phyloP scores from a whole-genome alignment of 805 yeast genomes.

The Vanderwaltozyma verrucispora region DNA sequence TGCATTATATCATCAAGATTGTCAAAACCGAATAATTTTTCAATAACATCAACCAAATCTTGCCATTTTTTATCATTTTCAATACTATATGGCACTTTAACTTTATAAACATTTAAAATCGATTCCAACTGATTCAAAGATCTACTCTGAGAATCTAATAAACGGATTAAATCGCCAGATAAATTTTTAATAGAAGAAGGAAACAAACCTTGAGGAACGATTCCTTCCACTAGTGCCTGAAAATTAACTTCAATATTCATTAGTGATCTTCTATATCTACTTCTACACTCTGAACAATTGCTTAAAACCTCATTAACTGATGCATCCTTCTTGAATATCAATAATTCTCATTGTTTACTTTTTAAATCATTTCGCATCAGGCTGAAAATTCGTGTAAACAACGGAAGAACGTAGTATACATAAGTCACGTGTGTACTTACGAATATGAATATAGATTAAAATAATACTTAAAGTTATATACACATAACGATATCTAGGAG shows the following conservation, averaged over 20 bases:
- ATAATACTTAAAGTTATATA: too few species aligned
- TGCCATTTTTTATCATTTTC: slow-evolving; percentile 16
- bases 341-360: too few species aligned
- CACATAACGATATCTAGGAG: too few species aligned
- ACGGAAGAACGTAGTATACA: too few species aligned
- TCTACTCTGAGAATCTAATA: slow-evolving; percentile 11
- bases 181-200: slow-evolving; percentile 9
- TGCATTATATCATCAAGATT: slow-evolving; percentile 12
- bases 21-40: slow-evolving; percentile 10
- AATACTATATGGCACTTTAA: slow-evolving; percentile 7
- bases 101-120: slow-evolving; percentile 11
- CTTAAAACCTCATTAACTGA: too few species aligned
- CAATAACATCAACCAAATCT: slow-evolving; percentile 11
- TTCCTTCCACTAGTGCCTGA: slow-evolving; percentile 13
- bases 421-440: too few species aligned
- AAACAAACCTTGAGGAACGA: slow-evolving; percentile 19
- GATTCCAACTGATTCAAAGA: slow-evolving; percentile 13
- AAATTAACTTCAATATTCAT: slow-evolving; percentile 20
- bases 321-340: too few species aligned
- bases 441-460: too few species aligned
- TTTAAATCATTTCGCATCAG: too few species aligned
- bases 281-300: too few species aligned
- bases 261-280: neutral
- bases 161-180: slow-evolving; percentile 10
- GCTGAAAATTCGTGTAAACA: too few species aligned